Evolutionary conservation across 2,329 filamentous ascomycete genomes (phyloP).

Genomic region (Sporothrix mexicana): DNA sequence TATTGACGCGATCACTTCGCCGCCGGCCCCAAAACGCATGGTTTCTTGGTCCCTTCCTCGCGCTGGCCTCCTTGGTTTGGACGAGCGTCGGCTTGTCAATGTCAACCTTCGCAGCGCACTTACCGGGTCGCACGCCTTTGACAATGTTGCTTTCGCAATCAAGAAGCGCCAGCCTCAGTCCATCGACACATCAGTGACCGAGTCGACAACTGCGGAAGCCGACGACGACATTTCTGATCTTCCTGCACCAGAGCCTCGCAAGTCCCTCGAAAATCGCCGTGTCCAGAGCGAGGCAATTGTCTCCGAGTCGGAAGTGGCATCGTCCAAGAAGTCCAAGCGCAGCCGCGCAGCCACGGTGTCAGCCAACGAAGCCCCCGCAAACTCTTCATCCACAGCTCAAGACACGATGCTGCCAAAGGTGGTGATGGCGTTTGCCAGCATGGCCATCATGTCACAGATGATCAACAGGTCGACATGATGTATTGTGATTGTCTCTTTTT

Average conservation of each 20-base stretch:
- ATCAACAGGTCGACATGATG: conserved; percentile 34
- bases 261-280: background rate
- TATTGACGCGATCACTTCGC: background rate
- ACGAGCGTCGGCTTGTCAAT: conserved; percentile 40
- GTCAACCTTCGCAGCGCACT: conserved; percentile 44
- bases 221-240: background rate
- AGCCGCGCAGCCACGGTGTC: background rate
- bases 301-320: background rate
- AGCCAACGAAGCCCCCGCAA: background rate
- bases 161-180: background rate
- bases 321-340: background rate
- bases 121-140: conserved; percentile 41
- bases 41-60: conserved; percentile 39
- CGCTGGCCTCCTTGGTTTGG: conserved; percentile 44
- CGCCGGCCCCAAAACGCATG: background rate
- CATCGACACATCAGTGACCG: background rate
- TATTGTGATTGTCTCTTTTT: background rate
- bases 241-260: background rate
- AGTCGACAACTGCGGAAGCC: background rate
- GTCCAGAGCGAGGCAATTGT: background rate
- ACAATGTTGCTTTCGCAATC: conserved; percentile 12
- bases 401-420: conserved; percentile 40
- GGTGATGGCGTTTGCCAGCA: conserved; percentile 44
- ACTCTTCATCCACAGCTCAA: background rate
- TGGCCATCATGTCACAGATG: conserved; percentile 41